Evolutionary conservation across 176 grass and related monocot species (phyloP).

Genomic region (Ananas comosus): DNA sequence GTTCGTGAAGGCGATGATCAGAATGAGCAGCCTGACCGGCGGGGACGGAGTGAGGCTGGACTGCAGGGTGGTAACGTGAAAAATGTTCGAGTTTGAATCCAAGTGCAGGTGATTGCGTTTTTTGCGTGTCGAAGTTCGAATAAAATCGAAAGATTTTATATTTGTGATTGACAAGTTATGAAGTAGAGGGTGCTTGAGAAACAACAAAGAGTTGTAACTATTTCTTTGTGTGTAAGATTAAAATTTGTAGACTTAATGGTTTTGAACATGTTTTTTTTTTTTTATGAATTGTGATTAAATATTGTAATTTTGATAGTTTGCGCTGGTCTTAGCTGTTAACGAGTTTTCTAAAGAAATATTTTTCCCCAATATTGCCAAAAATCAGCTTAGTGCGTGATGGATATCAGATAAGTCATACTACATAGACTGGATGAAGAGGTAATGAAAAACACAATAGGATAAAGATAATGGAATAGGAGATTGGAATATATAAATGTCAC

Average conservation of each 20-base stretch:
- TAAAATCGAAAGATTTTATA: not conserved
- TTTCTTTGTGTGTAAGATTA: not conserved
- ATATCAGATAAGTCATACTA: too few species aligned
- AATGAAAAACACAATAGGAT: too few species aligned
- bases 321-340: too few species aligned
- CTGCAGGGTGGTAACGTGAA: slow-evolving; percentile 38
- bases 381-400: too few species aligned
- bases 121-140: not conserved
- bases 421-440: too few species aligned
- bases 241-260: not conserved
- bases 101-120: not conserved
- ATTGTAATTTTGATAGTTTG: too few species aligned
- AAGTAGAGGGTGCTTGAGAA: not conserved
- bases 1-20: slow-evolving; percentile 65
- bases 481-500: too few species aligned
- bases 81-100: too few species aligned
- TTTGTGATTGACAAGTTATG: not conserved
- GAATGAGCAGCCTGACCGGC: slow-evolving; percentile 55
- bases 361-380: too few species aligned
- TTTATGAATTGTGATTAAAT: not conserved
- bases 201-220: not conserved
- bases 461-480: too few species aligned
- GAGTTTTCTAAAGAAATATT: too few species aligned
- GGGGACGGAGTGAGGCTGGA: slow-evolving; percentile 63
- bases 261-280: not conserved